Conservation (phyloP, 2,329 filamentous ascomycete genomes). For the Fusarium sarcochroum region DNA sequence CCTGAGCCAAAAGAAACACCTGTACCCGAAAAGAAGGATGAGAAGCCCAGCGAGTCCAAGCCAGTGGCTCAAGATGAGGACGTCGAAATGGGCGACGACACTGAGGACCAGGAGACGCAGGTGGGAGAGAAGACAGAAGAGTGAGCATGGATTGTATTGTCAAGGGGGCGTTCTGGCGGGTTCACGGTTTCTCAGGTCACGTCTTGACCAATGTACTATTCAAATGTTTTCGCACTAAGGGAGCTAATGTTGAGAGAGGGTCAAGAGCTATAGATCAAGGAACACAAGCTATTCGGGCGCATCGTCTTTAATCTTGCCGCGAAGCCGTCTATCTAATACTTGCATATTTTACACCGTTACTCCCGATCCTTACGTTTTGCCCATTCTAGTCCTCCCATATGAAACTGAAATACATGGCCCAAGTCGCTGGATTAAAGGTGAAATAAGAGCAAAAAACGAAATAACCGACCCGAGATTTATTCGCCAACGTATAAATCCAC, state of each 20-base stretch:
- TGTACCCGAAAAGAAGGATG: constrained; percentile 45
- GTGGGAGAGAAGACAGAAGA: constrained; percentile 54
- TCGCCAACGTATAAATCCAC: constrained; percentile 83
- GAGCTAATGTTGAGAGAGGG: constrained; percentile 28
- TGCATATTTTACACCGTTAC: constrained; percentile 35
- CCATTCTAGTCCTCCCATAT: constrained; percentile 7
- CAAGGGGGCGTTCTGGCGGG: constrained; percentile 46
- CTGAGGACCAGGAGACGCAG: constrained; percentile 57
- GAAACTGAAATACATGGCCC: constrained; percentile 25
- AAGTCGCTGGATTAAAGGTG: constrained; percentile 13
- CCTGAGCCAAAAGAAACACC: constrained; percentile 46
- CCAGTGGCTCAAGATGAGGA: constrained; percentile 61
- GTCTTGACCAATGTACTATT: constrained; percentile 34
- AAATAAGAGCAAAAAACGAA: not conserved
- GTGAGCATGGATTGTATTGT: constrained; percentile 39
- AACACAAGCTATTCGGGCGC: constrained; percentile 21
- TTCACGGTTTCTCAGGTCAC: constrained; percentile 34
- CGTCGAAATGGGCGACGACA: constrained; percentile 64
- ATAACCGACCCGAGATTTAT: constrained; percentile 37
- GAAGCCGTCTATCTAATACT: constrained; percentile 48
- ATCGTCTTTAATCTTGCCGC: constrained; percentile 32
- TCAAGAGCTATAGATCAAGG: constrained; percentile 21
- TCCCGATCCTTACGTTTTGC: constrained; percentile 21
- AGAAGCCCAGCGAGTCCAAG: constrained; percentile 49
- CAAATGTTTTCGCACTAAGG: constrained; percentile 20